phyloP scores from a whole-genome alignment of 2,329 filamentous ascomycete species.

The Fulvia fulva region DNA sequence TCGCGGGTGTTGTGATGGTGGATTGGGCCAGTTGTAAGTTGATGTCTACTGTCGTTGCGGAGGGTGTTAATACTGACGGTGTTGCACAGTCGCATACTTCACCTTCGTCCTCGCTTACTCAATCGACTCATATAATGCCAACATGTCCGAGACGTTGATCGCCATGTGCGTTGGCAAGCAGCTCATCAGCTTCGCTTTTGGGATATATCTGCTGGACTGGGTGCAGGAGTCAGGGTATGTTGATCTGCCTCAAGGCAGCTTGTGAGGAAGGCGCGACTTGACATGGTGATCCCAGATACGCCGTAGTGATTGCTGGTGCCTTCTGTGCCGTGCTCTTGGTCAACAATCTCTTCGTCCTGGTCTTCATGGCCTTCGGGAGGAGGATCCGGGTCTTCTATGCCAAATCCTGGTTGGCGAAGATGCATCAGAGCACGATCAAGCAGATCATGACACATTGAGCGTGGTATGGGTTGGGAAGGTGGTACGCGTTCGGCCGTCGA shows the following conservation, averaged over 20 bases:
- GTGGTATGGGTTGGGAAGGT: neutral
- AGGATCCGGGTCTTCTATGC: slow-evolving; percentile 30
- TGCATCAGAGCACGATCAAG: slow-evolving; percentile 28
- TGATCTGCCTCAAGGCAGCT: neutral
- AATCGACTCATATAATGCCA: slow-evolving; percentile 56
- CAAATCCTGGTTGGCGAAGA: slow-evolving; percentile 31
- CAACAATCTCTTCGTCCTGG: slow-evolving; percentile 34
- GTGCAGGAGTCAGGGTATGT: neutral
- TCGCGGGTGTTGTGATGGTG: slow-evolving; percentile 35
- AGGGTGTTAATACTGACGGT: neutral
- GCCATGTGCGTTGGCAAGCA: slow-evolving; percentile 38
- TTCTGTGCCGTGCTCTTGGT: slow-evolving; percentile 33
- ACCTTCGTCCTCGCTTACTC: slow-evolving; percentile 57
- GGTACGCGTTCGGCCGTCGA: neutral
- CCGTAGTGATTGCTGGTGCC: slow-evolving; percentile 34
- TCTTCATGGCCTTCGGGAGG: slow-evolving; percentile 37
- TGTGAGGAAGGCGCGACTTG: neutral
- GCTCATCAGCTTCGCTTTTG: slow-evolving; percentile 33
- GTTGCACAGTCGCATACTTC: slow-evolving; percentile 24
- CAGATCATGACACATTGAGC: slow-evolving; percentile 19
- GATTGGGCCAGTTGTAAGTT: slow-evolving; percentile 35
- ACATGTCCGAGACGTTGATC: slow-evolving; percentile 60
- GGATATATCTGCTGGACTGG: slow-evolving; percentile 20
- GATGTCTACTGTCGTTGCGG: neutral
- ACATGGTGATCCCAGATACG: slow-evolving; percentile 25